Conservation (phyloP, 1,139 yeast genomes). For the Debaryomyces udenii region DNA sequence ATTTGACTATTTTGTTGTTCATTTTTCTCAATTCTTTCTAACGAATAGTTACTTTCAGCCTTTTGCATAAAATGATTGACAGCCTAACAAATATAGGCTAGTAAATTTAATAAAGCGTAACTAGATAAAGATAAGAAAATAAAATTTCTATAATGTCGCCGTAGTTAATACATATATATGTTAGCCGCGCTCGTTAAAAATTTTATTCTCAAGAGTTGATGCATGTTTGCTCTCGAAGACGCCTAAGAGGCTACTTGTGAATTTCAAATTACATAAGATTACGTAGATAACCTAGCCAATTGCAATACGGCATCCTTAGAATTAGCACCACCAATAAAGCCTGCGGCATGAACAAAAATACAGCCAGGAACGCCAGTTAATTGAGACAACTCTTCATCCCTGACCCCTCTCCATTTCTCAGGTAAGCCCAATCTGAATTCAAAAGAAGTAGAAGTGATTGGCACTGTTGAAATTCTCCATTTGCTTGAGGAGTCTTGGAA, state of each 20-base stretch:
- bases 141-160: too few species aligned
- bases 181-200: too few species aligned
- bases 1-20: conserved; percentile 15
- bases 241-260: too few species aligned
- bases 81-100: too few species aligned
- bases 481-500: conserved; percentile 71
- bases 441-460: conserved; percentile 72
- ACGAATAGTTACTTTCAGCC: background rate
- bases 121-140: too few species aligned
- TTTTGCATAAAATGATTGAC: background rate
- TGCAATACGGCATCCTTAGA: conserved; percentile 75
- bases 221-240: too few species aligned
- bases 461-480: conserved; percentile 93
- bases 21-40: conserved; percentile 8
- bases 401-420: conserved; percentile 88
- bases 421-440: conserved; percentile 87
- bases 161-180: too few species aligned
- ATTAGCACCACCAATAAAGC: conserved; percentile 94
- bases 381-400: conserved; percentile 79
- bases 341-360: conserved; percentile 93
- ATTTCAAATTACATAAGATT: background rate
- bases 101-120: too few species aligned
- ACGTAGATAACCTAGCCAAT: conserved; percentile 60
- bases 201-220: too few species aligned
- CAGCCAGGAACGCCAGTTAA: conserved; percentile 81